Percentiles rank a stretch among this genome's conserved stretches.
phyloP scores from a whole-genome alignment of 306 rosid species.

The Prunus davidiana region DNA sequence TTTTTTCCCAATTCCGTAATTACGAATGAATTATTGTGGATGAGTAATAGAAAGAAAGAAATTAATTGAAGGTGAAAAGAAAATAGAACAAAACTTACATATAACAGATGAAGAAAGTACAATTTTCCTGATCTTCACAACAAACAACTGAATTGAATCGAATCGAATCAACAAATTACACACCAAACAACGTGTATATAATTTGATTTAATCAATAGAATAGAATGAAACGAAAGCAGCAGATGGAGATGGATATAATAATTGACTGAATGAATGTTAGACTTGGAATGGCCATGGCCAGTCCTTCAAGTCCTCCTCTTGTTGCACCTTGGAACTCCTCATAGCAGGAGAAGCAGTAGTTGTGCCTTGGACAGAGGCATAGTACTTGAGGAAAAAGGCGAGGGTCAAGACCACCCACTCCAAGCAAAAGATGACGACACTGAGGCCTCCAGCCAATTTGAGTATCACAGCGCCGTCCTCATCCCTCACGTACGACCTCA shows the following conservation, averaged over 20 bases:
- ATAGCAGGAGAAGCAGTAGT: conserved; percentile 16
- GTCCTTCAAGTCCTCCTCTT: conserved; percentile 79
- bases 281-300: conserved; percentile 96
- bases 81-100: no score
- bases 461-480: conserved; percentile 74
- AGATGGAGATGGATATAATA: not conserved
- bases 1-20: not conserved
- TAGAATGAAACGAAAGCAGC: not conserved
- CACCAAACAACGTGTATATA: no score
- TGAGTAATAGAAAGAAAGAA: no score
- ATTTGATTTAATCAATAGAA: no score
- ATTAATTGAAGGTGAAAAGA: not conserved
- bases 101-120: no score
- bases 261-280: not conserved
- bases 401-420: conserved; percentile 85
- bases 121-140: not conserved
- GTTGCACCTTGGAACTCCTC: conserved; percentile 71
- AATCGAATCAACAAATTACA: not conserved
- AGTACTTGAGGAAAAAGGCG: conserved; percentile 77
- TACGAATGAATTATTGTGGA: not conserved
- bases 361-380: conserved; percentile 49
- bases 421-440: conserved; percentile 67
- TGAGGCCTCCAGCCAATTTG: conserved; percentile 73
- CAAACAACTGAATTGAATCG: not conserved
- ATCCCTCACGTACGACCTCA: conserved; percentile 76